phyloP scores from a whole-genome alignment of 345 rosid genomes.

The Eucalyptus cloeziana region DNA sequence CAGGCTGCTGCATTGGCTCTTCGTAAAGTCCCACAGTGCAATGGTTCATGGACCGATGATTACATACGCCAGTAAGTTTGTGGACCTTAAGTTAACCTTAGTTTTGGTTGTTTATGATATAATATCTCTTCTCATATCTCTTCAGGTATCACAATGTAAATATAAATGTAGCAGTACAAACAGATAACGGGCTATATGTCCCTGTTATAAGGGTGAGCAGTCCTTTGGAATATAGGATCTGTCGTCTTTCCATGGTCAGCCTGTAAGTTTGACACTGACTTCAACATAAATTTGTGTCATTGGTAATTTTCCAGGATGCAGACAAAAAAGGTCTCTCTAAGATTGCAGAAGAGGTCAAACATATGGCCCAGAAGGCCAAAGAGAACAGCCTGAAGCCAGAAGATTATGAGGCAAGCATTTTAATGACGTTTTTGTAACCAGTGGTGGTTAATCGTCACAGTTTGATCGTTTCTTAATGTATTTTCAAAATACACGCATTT shows the following conservation, averaged over 20 bases:
- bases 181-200: conserved; percentile 89
- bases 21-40: conserved; percentile 88
- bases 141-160: conserved; percentile 78
- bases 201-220: conserved; percentile 84
- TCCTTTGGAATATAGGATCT: not conserved
- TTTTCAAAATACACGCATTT: not conserved
- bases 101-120: not conserved
- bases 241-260: not conserved
- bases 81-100: not conserved
- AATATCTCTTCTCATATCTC: not conserved
- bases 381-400: conserved; percentile 89
- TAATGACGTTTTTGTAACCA: not conserved
- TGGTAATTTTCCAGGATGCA: conserved; percentile 48
- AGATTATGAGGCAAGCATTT: conserved; percentile 69
- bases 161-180: conserved; percentile 91
- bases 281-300: not conserved
- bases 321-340: conserved; percentile 88
- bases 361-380: conserved; percentile 81
- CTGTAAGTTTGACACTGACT: not conserved
- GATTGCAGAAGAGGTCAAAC: conserved; percentile 73
- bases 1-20: conserved; percentile 99
- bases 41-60: conserved; percentile 94
- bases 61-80: conserved; percentile 85
- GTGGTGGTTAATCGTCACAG: not conserved
- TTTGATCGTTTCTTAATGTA: not conserved